Conservation (phyloP, 306 rosid genomes). For the Prosopis cineraria region DNA sequence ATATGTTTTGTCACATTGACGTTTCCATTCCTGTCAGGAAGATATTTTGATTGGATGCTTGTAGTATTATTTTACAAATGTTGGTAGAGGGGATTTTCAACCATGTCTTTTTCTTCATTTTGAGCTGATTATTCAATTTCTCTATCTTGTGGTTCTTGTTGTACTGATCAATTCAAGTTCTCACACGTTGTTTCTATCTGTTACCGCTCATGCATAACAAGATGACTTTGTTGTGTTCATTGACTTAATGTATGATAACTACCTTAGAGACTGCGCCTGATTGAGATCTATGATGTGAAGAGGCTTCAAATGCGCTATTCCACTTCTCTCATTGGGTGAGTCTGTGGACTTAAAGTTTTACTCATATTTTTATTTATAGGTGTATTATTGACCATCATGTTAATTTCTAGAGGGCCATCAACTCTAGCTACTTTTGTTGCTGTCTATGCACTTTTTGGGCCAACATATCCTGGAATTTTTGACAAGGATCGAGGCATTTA, state of each 20-base stretch:
- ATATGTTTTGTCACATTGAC: not conserved
- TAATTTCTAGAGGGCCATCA: slow-evolving; percentile 73
- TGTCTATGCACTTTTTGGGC: slow-evolving; percentile 94
- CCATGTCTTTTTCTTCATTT: not conserved
- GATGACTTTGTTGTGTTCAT: slow-evolving; percentile 10
- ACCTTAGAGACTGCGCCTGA: slow-evolving; percentile 85
- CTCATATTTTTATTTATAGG: not conserved
- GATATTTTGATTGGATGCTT: not conserved
- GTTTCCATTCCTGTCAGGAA: not conserved
- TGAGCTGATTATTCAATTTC: not conserved
- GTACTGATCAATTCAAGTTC: not conserved
- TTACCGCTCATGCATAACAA: slow-evolving; percentile 20
- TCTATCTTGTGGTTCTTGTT: not conserved
- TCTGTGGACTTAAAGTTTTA: slow-evolving; percentile 23
- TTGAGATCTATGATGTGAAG: slow-evolving; percentile 95
- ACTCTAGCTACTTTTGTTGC: slow-evolving; percentile 91
- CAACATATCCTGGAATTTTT: slow-evolving; percentile 90
- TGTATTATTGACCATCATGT: slow-evolving; percentile 25
- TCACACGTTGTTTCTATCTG: slow-evolving; percentile 11
- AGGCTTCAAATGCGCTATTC: slow-evolving; percentile 98
- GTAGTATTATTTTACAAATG: not conserved
- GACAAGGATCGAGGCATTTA: slow-evolving; percentile 90
- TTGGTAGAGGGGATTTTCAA: not conserved
- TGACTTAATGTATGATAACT: slow-evolving; percentile 23
- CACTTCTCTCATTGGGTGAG: slow-evolving; percentile 88